Percentiles rank a stretch among this genome's conserved stretches.
These are phyloP conservation scores for Rhizomucor pusillus DNA, from an alignment of 371 early-diverging fungal species.

Conservation along the genomic window DNA sequence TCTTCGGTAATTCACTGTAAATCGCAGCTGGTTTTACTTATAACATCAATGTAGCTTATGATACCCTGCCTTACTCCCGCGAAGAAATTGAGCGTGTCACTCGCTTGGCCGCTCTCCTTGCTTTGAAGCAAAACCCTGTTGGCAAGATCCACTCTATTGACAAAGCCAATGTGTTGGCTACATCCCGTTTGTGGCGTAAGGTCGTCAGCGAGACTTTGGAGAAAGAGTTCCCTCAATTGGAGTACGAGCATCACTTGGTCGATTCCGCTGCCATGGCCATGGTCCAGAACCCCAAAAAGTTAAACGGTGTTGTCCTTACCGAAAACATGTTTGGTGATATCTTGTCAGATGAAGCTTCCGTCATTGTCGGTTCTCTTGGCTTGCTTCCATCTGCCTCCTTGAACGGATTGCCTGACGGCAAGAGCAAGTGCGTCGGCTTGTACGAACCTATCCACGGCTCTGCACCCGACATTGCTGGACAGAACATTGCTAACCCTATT, in stretches of 20 bases:
- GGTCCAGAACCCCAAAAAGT: conserved; percentile 82
- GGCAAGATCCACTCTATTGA: conserved; percentile 91
- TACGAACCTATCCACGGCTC: conserved; percentile 99
- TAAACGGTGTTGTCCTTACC: conserved; percentile 94
- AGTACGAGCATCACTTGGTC: conserved; percentile 85
- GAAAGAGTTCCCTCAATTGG: conserved; percentile 84
- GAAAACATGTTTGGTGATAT: conserved; percentile 99
- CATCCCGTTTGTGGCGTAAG: conserved; percentile 94
- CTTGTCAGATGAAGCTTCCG: conserved; percentile 91
- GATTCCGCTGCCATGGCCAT: conserved; percentile 97
- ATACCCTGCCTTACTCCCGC: conserved; percentile 89
- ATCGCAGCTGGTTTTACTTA: background rate
- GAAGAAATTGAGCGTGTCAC: conserved; percentile 92
- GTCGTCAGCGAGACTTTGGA: conserved; percentile 85
- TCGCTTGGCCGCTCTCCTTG: conserved; percentile 86
- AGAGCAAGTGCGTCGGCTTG: conserved; percentile 75
- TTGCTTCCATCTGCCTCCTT: conserved; percentile 91
- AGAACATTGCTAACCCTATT: conserved; percentile 94
- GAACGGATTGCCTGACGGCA: conserved; percentile 77
- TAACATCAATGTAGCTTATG: conserved; percentile 57
- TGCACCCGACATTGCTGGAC: conserved; percentile 97
- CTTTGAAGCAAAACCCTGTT: conserved; percentile 73
- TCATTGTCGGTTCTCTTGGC: conserved; percentile 94
- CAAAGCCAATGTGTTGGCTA: conserved; percentile 97
- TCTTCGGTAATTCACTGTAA: background rate